Evolutionary conservation across 2,329 filamentous ascomycete genomes (phyloP).

Genomic region (Talaromyces pinophilus): DNA sequence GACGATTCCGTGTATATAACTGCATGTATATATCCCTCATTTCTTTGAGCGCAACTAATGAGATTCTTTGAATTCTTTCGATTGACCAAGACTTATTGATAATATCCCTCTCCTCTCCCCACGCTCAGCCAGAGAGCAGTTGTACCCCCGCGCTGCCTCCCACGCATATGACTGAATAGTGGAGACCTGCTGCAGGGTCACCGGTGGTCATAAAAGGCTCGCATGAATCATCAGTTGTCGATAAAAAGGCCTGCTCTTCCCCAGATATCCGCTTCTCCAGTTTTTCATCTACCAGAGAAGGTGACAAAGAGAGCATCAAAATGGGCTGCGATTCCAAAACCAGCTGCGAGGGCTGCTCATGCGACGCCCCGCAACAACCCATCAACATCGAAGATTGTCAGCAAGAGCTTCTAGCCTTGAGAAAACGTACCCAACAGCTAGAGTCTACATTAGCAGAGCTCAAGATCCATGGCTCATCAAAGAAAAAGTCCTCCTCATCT

Average conservation of each 20-base stretch:
- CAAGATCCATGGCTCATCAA: constrained; percentile 26
- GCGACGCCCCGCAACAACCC: constrained; percentile 28
- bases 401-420: constrained; percentile 41
- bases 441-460: constrained; percentile 37
- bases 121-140: neutral
- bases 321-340: constrained; percentile 29
- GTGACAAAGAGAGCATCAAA: neutral
- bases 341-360: constrained; percentile 41
- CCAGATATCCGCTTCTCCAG: neutral
- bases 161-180: constrained; percentile 10
- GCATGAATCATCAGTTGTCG: neutral
- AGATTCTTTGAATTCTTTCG: too few species aligned
- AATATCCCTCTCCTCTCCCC: neutral
- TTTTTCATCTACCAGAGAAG: neutral
- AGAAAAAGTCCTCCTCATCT: constrained; percentile 17
- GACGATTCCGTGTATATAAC: neutral
- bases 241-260: neutral
- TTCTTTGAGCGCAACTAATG: neutral
- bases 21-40: too few species aligned
- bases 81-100: neutral
- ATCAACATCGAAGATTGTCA: constrained; percentile 47
- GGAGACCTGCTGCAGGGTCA: neutral
- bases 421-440: constrained; percentile 42
- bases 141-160: constrained; percentile 3
- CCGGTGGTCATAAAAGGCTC: constrained; percentile 7